Evolutionary conservation across 495 filamentous ascomycete genomes (phyloP).

Genomic region (Aspergillus coremiiformis): DNA sequence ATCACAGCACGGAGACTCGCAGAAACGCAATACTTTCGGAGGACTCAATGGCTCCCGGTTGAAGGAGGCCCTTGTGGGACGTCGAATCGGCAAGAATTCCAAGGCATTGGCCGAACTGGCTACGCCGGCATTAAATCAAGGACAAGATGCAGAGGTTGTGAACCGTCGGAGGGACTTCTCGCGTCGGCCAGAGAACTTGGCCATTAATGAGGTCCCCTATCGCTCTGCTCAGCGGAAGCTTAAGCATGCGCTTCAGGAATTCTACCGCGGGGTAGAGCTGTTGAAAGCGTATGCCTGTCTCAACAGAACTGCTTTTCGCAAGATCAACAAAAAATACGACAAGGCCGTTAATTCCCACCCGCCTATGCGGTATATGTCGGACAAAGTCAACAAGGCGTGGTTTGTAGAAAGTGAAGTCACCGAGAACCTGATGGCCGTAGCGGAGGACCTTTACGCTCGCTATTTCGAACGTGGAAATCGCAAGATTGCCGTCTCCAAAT

Average conservation of each 20-base stretch:
- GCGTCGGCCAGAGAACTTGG: constrained; percentile 40
- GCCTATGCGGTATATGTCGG: constrained; percentile 76
- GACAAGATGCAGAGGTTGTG: constrained; percentile 23
- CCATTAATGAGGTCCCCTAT: constrained; percentile 60
- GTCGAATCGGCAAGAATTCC: constrained; percentile 50
- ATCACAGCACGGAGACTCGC: constrained; percentile 17
- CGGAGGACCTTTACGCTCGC: constrained; percentile 85
- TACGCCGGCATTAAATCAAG: constrained; percentile 34
- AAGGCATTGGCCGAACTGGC: constrained; percentile 47
- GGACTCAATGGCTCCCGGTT: constrained; percentile 20
- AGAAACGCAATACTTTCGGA: constrained; percentile 17
- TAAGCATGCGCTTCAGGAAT: constrained; percentile 84
- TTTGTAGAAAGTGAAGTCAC: constrained; percentile 81
- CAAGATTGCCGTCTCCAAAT: constrained; percentile 81
- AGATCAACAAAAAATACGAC: constrained; percentile 98
- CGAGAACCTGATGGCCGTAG: constrained; percentile 65
- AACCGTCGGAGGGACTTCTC: constrained; percentile 54
- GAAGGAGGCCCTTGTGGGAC: constrained; percentile 25
- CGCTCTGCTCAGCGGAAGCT: constrained; percentile 81
- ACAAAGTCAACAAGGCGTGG: constrained; percentile 82
- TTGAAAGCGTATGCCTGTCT: constrained; percentile 83
- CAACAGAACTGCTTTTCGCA: constrained; percentile 88
- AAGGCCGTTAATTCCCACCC: constrained; percentile 75
- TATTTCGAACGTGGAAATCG: constrained; percentile 88
- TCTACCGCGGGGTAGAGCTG: constrained; percentile 83